Base-by-base conservation (phyloP, 495 filamentous ascomycete species). In the Aspergillus haitiensis region DNA sequence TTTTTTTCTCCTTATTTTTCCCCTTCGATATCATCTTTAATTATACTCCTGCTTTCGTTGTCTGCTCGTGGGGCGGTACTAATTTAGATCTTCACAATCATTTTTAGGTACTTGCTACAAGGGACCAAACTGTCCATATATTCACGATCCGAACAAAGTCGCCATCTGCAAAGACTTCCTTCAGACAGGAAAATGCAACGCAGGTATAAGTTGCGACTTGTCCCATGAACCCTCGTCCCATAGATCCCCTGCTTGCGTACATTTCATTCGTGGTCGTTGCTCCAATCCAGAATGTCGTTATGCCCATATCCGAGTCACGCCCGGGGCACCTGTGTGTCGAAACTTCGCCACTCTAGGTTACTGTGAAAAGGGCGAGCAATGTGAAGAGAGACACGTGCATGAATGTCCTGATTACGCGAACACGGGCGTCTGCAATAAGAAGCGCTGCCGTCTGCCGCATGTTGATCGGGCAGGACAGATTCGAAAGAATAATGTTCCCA, bases 341-440 rank as follows among this genome's bases (percentile, higher is more conserved):
- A 68, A 83, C 11, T 98, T 98, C 76, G 93, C 89, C 16, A 85
- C 84, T 15, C 81, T 95, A 64, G 94, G 94, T 44, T 97, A 94
- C 70, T 98, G 94, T 77, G 87, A 89, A 55, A 90, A 91, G 69
- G 94, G 94, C 47, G 80, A 80, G 44, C 70, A 77, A 45, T 98
- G 94, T 70, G 69, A 86, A 58, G 86, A 96, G 60, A 89, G 91
- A 61, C 94, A 98, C 73, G 86, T 90, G 55, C 78, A 84, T 72
- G 94, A 97, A 70, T 98, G 94, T 68, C 94, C 94, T 47, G 90
- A 97, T 70, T 96, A 95, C 78, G 89, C 90, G 80, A 96, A 97
- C 75, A 88, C 82, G 52, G 93, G 93, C 60, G 75, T 80, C 37
- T 98, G 94, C 84, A 87, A 85, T 66, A 86, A 85, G 68, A 87